Evolutionary conservation across 352 stramenopile genomes (phyloP), one percentile per base, ranked within the genome.

Genomic region (Phytophthora megakarya): DNA sequence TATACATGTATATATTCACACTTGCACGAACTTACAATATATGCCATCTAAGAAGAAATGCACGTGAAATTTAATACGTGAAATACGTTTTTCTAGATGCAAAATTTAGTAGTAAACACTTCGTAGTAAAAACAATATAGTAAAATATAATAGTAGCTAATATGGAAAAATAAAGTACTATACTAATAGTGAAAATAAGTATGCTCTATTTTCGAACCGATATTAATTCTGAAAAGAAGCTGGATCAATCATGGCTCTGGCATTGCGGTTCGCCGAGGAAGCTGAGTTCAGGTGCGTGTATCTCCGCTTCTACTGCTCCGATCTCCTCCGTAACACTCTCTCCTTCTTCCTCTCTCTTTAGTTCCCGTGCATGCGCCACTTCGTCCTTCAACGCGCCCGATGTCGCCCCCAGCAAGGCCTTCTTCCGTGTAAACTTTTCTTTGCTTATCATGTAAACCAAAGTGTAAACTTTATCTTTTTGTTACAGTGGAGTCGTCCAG

Each of bases 211-310:
- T n/a, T n/a, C n/a, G n/a, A n/a, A n/a, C n/a, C n/a, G n/a, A n/a
- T n/a, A n/a, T n/a, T n/a, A n/a, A n/a, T n/a, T n/a, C n/a, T n/a
- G n/a, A n/a, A n/a, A n/a, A n/a, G n/a, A n/a, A n/a, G n/a, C n/a
- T n/a, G 26, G 26, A 32, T 10, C 30, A 53, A 32, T 26, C 26
- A 85, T 85, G 76, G 68, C 76, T 11, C 59, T 85, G 15, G 56
- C 72, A 12, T 64, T 83, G 32, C 71, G 66, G 33, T 78, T 80
- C 55, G 59, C 74, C 47, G 73, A 85, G 50, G 76, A 85, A 73
- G 71, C 64, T 45, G 74, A 82, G 62, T 85, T 85, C 54, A 80
- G 72, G 76, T 85, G 58, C 71, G 71, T 76, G n/a, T n/a, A n/a
- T 6, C 32, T 1, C 13, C 16, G 4, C 18, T 12, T 22, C 4